phyloP scores from a whole-genome alignment of 371 early-diverging fungal genomes.

The Saksenaea oblongispora region DNA sequence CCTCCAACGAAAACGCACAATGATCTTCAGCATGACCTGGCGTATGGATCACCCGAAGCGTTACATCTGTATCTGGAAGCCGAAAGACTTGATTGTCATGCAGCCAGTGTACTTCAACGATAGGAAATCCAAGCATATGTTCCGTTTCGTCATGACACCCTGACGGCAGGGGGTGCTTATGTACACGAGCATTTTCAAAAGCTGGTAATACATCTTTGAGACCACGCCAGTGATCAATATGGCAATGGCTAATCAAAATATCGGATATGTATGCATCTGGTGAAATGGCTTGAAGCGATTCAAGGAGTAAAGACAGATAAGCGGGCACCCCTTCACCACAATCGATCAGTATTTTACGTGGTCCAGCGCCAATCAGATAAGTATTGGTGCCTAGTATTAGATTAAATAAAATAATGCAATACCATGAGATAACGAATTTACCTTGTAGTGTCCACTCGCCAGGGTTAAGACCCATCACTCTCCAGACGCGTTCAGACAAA shows the following conservation, averaged over 20 bases:
- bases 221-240: constrained; percentile 86
- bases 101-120: constrained; percentile 19
- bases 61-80: constrained; percentile 52
- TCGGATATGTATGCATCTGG: constrained; percentile 70
- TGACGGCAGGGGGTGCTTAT: constrained; percentile 25
- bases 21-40: constrained; percentile 90
- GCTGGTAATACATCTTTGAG: constrained; percentile 42
- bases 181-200: constrained; percentile 23
- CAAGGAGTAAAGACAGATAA: constrained; percentile 57
- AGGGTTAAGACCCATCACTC: constrained; percentile 75
- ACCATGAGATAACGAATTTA: constrained; percentile 3
- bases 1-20: constrained; percentile 68
- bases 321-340: constrained; percentile 79
- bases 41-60: constrained; percentile 68
- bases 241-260: constrained; percentile 85
- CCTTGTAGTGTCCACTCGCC: constrained; percentile 77
- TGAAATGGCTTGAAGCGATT: constrained; percentile 67
- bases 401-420: neutral
- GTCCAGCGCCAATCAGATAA: constrained; percentile 80
- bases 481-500: constrained; percentile 50
- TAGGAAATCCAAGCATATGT: constrained; percentile 29
- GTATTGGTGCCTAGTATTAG: constrained; percentile 77
- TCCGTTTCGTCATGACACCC: constrained; percentile 2
- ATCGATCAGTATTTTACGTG: constrained; percentile 74
- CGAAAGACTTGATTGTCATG: constrained; percentile 60